Conservation (phyloP, 306 rosid species). For the Malus sieversii region DNA sequence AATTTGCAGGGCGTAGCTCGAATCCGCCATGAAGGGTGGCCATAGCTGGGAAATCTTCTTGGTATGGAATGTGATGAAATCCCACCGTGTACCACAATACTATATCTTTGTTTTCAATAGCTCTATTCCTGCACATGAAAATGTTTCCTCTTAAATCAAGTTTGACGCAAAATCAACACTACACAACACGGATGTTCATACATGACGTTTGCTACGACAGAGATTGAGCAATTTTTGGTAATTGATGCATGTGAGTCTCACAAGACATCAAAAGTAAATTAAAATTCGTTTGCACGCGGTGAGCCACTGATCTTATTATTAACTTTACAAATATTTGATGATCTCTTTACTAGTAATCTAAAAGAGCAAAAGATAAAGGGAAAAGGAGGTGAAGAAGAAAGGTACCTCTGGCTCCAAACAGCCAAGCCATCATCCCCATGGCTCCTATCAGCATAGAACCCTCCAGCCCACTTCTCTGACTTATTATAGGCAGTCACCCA, state of each 20-base stretch:
- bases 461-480: conserved; percentile 78
- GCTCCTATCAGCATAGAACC: conserved; percentile 75
- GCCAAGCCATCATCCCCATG: conserved; percentile 80
- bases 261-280: too few relatives aligned
- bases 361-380: background rate
- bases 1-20: conserved; percentile 83
- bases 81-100: conserved; percentile 84
- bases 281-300: too few relatives aligned
- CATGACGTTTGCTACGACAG: too few relatives aligned
- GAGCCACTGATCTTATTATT: too few relatives aligned
- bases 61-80: conserved; percentile 73
- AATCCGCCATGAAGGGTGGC: conserved; percentile 64
- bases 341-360: background rate
- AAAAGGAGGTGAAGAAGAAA: background rate
- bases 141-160: background rate
- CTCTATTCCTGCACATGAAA: conserved; percentile 49
- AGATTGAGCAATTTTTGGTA: too few relatives aligned
- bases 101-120: conserved; percentile 67
- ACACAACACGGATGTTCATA: background rate
- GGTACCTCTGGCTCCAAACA: conserved; percentile 70
- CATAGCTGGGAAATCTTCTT: conserved; percentile 89
- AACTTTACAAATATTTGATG: too few relatives aligned
- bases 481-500: conserved; percentile 82
- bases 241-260: too few relatives aligned
- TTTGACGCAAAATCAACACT: background rate